phyloP scores from a whole-genome alignment of 148 eudicot genomes.

The Diospyros kaki region DNA sequence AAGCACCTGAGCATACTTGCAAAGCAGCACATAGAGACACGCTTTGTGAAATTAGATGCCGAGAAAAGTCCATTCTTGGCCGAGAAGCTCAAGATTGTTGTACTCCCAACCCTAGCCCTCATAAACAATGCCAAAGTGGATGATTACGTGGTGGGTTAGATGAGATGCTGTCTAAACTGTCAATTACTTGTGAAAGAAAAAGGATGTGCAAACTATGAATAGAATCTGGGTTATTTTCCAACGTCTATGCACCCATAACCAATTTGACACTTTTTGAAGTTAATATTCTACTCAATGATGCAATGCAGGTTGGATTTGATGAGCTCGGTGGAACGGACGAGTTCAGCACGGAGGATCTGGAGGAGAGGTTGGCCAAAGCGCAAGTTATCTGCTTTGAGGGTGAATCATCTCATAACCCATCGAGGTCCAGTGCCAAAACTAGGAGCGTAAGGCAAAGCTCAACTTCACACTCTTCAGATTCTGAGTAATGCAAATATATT shows the following conservation, averaged over 20 bases:
- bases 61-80: conserved; percentile 95
- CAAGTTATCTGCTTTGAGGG: conserved; percentile 74
- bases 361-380: conserved; percentile 79
- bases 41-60: conserved; percentile 76
- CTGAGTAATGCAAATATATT: conserved; percentile 38
- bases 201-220: not conserved
- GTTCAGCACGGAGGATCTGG: conserved; percentile 84
- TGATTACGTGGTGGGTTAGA: conserved; percentile 71
- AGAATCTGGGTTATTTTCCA: not conserved
- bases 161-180: no score
- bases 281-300: not conserved
- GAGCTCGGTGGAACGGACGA: conserved; percentile 88
- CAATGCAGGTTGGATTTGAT: conserved; percentile 81
- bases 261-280: not conserved
- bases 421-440: conserved; percentile 43
- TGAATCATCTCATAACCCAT: conserved; percentile 66
- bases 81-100: conserved; percentile 83
- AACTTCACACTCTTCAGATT: conserved; percentile 59
- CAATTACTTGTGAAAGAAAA: not conserved
- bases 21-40: conserved; percentile 91
- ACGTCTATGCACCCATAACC: not conserved
- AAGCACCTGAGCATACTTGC: conserved; percentile 82
- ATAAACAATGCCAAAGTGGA: conserved; percentile 90
- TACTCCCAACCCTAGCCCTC: conserved; percentile 89
- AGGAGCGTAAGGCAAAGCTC: conserved; percentile 74